phyloP scores from a whole-genome alignment of 2,329 filamentous ascomycete species.

The Colletotrichum falcatum region DNA sequence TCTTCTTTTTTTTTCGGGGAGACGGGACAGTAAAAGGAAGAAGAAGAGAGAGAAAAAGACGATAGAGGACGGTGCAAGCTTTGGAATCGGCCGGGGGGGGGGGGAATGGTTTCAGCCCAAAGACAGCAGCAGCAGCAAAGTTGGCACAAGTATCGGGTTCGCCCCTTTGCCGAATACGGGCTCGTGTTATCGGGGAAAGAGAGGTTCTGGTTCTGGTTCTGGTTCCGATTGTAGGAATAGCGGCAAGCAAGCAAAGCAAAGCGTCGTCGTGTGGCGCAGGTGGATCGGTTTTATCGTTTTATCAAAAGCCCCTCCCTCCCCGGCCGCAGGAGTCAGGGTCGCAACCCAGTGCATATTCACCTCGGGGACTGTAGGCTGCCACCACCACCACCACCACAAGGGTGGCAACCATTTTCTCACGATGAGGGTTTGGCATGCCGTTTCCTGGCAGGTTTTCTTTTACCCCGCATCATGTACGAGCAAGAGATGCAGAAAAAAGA shows the following conservation, averaged over 20 bases:
- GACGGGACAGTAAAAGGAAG: no score
- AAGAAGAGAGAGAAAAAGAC: no score
- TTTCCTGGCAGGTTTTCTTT: background rate
- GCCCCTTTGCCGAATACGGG: background rate
- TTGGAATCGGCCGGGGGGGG: no score
- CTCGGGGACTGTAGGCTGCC: background rate
- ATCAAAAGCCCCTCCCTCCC: background rate
- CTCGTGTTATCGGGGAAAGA: background rate
- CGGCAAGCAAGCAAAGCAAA: no score
- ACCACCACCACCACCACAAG: background rate
- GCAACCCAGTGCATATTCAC: background rate
- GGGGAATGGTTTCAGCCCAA: no score
- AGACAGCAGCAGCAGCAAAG: background rate
- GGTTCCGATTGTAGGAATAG: no score
- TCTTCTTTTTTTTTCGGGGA: no score
- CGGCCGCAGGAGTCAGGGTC: no score
- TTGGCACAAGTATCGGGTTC: background rate
- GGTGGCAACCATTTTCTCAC: background rate
- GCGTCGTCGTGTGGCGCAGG: background rate
- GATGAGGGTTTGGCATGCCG: no score
- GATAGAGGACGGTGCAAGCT: background rate
- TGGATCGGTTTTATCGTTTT: background rate
- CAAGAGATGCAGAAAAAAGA: no score
- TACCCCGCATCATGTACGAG: no score
- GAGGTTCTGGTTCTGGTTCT: no score